A percentile compares a stretch with the other conserved stretches of the same genome.
Conservation (phyloP, 768 basidiomycete species). For the Tricholoma hemisulphureum region DNA sequence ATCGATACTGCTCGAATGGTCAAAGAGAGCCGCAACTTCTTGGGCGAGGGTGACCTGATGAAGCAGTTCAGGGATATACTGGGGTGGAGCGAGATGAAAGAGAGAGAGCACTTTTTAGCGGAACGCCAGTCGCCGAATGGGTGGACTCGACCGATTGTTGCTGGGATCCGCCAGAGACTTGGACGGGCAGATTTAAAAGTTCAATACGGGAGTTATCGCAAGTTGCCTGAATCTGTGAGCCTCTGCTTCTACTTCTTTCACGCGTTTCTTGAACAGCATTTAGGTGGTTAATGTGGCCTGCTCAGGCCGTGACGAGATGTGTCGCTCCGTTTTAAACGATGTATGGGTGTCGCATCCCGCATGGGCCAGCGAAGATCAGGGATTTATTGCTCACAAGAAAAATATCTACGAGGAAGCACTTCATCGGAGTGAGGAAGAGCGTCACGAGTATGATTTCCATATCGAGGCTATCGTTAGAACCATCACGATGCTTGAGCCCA, state of each 20-base stretch:
- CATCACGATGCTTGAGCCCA: conserved; percentile 86
- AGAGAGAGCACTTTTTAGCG: conserved; percentile 49
- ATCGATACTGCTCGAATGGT: conserved; percentile 86
- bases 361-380: conserved; percentile 92
- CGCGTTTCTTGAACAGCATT: neutral
- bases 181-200: conserved; percentile 65
- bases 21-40: conserved; percentile 76
- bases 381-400: conserved; percentile 88
- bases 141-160: conserved; percentile 51
- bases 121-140: conserved; percentile 48
- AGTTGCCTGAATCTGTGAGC: conserved; percentile 75
- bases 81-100: conserved; percentile 79
- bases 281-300: conserved; percentile 88
- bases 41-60: conserved; percentile 75
- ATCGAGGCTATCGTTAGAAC: conserved; percentile 94
- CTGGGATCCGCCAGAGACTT: conserved; percentile 41
- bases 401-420: conserved; percentile 96
- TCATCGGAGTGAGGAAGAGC: conserved; percentile 94
- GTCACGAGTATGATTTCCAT: conserved; percentile 99
- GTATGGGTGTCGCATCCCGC: conserved; percentile 98
- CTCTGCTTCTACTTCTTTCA: neutral
- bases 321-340: conserved; percentile 93
- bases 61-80: conserved; percentile 81
- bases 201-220: conserved; percentile 87
- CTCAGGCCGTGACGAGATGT: conserved; percentile 96